Conservation (phyloP, 306 rosid species). For the Oxytropis ochrocephala region DNA sequence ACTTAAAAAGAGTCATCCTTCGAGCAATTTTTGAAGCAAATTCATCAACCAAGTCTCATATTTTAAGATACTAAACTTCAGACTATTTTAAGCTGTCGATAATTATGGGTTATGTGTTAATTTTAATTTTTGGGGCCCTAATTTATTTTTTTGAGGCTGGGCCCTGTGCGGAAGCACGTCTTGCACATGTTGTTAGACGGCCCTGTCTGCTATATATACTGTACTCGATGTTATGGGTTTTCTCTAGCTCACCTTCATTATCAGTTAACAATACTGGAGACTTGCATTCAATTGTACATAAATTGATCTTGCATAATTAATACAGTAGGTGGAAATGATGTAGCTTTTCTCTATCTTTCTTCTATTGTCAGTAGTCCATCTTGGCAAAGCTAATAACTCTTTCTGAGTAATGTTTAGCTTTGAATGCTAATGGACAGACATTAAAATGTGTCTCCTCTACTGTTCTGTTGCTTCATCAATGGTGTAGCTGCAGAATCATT, state of each 20-base stretch:
- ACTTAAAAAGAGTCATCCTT: too few relatives aligned
- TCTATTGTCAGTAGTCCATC: constrained; percentile 32
- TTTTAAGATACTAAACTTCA: too few relatives aligned
- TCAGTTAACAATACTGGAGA: not conserved
- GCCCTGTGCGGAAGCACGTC: too few relatives aligned
- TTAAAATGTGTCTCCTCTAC: constrained; percentile 6
- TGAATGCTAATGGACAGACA: constrained; percentile 55
- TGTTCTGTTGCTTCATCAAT: constrained; percentile 29
- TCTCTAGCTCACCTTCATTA: not conserved
- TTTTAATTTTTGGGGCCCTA: too few relatives aligned
- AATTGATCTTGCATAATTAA: not conserved
- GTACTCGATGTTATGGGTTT: not conserved
- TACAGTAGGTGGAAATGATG: not conserved
- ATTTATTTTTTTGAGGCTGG: too few relatives aligned
- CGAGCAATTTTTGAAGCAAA: too few relatives aligned
- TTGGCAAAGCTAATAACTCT: constrained; percentile 54
- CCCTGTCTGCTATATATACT: not conserved
- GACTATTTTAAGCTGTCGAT: too few relatives aligned
- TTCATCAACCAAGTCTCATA: too few relatives aligned
- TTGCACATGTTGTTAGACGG: too few relatives aligned
- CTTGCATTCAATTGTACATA: not conserved
- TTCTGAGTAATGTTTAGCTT: constrained; percentile 30
- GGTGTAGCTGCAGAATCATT: constrained; percentile 33
- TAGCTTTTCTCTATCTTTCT: not conserved
- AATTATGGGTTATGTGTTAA: too few relatives aligned